A percentile compares a stretch with the other conserved stretches of the same genome.
These are phyloP conservation scores for Zygoascus biomembranicola DNA, from an alignment of 805 yeast species.

Conservation along the genomic window DNA sequence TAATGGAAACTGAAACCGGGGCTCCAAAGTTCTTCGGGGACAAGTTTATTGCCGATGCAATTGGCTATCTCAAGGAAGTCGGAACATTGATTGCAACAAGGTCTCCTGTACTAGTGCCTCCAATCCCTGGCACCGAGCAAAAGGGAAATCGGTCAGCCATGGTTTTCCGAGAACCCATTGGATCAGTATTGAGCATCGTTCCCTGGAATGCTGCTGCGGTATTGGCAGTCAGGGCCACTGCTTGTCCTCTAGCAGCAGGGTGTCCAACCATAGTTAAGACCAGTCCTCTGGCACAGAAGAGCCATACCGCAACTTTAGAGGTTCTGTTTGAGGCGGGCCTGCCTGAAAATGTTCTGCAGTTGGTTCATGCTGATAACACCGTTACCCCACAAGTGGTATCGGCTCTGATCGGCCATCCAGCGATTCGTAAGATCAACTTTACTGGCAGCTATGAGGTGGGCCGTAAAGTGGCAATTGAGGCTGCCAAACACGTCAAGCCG, in stretches of 20 bases:
- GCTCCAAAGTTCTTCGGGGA: conserved; percentile 54
- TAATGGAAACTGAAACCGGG: conserved; percentile 37
- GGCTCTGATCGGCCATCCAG: conserved; percentile 61
- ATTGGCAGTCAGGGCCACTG: conserved; percentile 78
- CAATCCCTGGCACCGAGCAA: conserved; percentile 48
- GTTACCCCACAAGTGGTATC: conserved; percentile 53
- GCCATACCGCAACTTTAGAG: conserved; percentile 58
- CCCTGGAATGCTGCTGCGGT: conserved; percentile 86
- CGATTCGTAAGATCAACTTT: conserved; percentile 71
- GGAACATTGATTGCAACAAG: conserved; percentile 65
- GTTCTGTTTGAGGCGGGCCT: conserved; percentile 67
- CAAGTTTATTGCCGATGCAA: conserved; percentile 65
- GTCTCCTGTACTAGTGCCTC: conserved; percentile 26
- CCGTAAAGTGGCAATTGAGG: conserved; percentile 57
- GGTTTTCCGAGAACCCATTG: conserved; percentile 72
- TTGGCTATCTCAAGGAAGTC: conserved; percentile 59
- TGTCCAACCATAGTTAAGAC: conserved; percentile 73
- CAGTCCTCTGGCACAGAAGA: conserved; percentile 72
- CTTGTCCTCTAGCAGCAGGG: conserved; percentile 79
- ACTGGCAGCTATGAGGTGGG: conserved; percentile 85
- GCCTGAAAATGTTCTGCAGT: conserved; percentile 74
- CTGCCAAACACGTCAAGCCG: conserved; percentile 66
- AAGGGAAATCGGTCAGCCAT: conserved; percentile 56
- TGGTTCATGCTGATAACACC: conserved; percentile 30
- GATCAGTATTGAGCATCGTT: conserved; percentile 79